Percentiles rank a stretch among this genome's conserved stretches.
phyloP scores from a whole-genome alignment of 345 rosid species.

The Hibiscus syriacus region DNA sequence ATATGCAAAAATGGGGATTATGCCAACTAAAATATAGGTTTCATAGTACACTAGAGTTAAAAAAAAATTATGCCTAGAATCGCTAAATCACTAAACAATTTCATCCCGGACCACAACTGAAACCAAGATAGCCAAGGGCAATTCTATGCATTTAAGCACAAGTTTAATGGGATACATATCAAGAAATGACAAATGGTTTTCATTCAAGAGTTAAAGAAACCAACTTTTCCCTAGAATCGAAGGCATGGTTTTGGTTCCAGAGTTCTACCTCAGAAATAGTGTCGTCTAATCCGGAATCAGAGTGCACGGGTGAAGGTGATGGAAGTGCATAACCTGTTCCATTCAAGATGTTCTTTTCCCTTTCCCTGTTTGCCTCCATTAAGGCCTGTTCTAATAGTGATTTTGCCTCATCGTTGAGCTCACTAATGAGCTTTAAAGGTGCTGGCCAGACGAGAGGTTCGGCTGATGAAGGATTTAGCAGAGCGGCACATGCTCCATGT shows the following conservation, averaged over 20 bases:
- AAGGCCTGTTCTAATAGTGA: neutral
- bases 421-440: neutral
- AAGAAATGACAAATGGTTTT: neutral
- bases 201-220: no score
- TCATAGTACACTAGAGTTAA: neutral
- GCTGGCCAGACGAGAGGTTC: neutral
- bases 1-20: neutral
- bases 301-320: neutral
- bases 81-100: neutral
- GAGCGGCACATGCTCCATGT: neutral
- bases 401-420: neutral
- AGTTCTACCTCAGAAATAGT: neutral
- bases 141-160: neutral
- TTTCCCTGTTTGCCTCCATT: neutral
- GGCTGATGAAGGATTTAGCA: neutral
- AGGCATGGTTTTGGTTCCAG: neutral
- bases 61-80: no score
- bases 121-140: neutral
- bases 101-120: neutral
- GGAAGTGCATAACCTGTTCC: neutral
- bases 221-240: neutral
- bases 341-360: neutral
- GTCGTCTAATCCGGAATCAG: neutral
- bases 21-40: neutral
- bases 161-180: neutral